Base-by-base conservation (phyloP, 148 eudicot species). In the Suaeda aralocaspica region DNA sequence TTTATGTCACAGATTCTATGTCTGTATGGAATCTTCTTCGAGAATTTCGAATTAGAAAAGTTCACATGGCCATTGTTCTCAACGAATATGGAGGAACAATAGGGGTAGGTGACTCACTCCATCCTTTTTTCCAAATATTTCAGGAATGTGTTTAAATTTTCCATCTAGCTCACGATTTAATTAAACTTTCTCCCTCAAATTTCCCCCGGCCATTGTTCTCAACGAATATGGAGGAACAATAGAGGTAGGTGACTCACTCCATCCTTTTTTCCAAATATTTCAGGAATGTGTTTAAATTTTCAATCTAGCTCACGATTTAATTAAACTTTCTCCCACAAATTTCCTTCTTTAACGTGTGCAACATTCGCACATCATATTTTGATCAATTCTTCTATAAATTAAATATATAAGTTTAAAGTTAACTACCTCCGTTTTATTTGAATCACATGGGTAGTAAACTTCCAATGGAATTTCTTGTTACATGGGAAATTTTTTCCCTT, bases 21-120 rank as follows among this genome's bases (percentile, higher is more conserved):
- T 93, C 98, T 29, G 98, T 93, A 4, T 93, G 98, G 98, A 93
- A 93, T 79, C 98, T 93, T 82, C 97, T 93, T 72, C 85, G 98
- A 73, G 98, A 93, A 74, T 93, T 93, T 73, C 96, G 98, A 71
- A 93, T 93, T 76, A 83, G 98, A 78, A 93, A 93, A 88, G 97
- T 93, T 50, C 98, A 93, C 86, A 91, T 93, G 97, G 98, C 98
- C 74, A 87, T 93, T 82, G 98, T 91, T 81, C 91, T 93, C 30
- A 93, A 93, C 36, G 98, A 93, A 80, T 93, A 93, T 76, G 98
- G 98, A 51, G 98, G 98, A 82, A 93, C 98, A 76, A 82, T 93
- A 19, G 98, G 98, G 78, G 98, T 93, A 91, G 61, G 98, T 82
- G 46, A 59, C 57, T 66, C 33, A 59, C 57, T 66, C 33, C 56